Conservation (phyloP, 306 rosid species). For the Lotus japonicus region DNA sequence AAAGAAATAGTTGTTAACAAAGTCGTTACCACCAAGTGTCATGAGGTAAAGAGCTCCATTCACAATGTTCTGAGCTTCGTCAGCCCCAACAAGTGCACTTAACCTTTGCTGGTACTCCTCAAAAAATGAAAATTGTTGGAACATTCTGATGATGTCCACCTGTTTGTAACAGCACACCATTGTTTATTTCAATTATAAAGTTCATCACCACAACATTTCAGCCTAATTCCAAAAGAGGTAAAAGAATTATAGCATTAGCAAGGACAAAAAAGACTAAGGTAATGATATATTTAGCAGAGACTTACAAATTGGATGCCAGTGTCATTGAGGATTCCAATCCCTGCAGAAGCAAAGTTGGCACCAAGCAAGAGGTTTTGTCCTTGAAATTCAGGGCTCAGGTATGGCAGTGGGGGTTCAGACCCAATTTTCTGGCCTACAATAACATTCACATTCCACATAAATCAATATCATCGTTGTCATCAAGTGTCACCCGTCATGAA, state of each 20-base stretch:
- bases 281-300: too few species aligned
- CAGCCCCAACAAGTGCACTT: slow-evolving; percentile 31
- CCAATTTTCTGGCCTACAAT: slow-evolving; percentile 41
- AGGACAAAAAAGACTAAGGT: too few species aligned
- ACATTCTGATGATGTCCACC: slow-evolving; percentile 40
- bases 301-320: slow-evolving; percentile 50
- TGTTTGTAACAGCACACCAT: not conserved
- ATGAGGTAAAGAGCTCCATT: slow-evolving; percentile 36
- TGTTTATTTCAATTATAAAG: too few species aligned
- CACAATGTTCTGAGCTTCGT: slow-evolving; percentile 21
- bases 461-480: not conserved
- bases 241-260: too few species aligned
- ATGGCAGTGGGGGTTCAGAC: slow-evolving; percentile 42
- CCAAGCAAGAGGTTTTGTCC: slow-evolving; percentile 44
- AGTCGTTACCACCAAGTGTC: slow-evolving; percentile 58
- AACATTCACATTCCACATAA: not conserved
- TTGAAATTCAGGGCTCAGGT: slow-evolving; percentile 32
- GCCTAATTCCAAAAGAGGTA: too few species aligned
- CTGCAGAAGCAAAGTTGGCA: slow-evolving; percentile 68
- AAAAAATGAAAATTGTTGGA: slow-evolving; percentile 28
- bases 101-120: slow-evolving; percentile 34
- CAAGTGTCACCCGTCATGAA: too few species aligned
- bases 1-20: slow-evolving; percentile 47
- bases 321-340: slow-evolving; percentile 58
- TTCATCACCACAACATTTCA: too few species aligned